Evolutionary conservation across 441 rosid species (phyloP).

Genomic region (Pelargonium fulgidum): DNA sequence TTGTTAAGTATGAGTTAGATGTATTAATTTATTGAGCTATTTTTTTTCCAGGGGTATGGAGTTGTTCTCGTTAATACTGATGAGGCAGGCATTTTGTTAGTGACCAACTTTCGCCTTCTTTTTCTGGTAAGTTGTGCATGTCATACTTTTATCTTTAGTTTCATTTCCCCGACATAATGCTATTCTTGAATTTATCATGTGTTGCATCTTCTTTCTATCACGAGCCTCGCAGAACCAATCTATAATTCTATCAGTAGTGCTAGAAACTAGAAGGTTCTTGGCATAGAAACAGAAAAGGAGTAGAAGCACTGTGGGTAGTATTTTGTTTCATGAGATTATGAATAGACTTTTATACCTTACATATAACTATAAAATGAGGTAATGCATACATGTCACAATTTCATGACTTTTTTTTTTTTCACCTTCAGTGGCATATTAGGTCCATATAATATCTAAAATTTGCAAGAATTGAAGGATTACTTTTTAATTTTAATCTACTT

Average conservation of each 20-base stretch:
- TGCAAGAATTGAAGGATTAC: neutral
- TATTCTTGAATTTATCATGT: neutral
- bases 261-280: neutral
- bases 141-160: neutral
- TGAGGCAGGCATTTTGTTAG: slow-evolving; percentile 70
- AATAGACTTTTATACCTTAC: neutral
- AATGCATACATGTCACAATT: neutral
- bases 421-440: neutral
- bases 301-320: too few species aligned
- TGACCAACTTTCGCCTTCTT: slow-evolving; percentile 85
- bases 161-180: neutral
- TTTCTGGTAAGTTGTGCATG: slow-evolving; percentile 61
- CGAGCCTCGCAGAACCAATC: neutral
- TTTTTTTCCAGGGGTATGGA: slow-evolving; percentile 55
- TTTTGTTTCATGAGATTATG: neutral
- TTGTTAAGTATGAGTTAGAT: neutral
- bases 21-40: slow-evolving; percentile 9
- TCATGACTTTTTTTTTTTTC: neutral
- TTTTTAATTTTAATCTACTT: neutral
- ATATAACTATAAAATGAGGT: neutral
- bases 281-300: neutral
- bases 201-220: neutral
- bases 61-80: slow-evolving; percentile 80
- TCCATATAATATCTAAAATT: neutral
- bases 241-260: neutral